Evolutionary conservation across 2,329 filamentous ascomycete species (phyloP), one percentile per base, ranked within the genome.

Genomic region (Fusarium nurragi): DNA sequence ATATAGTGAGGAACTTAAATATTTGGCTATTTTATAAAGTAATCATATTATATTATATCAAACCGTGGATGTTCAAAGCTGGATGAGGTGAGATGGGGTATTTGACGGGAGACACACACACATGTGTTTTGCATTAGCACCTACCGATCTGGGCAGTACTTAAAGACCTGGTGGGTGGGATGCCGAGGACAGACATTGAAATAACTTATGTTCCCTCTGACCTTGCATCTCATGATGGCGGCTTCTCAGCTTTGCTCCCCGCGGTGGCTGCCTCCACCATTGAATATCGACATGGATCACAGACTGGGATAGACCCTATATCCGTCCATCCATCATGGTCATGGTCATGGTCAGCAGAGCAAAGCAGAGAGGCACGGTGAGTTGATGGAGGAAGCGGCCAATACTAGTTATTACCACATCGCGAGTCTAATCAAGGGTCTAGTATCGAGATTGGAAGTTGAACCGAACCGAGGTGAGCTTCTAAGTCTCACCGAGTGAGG

Each of bases 301-400:
- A 36, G 23, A 61, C 57, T 37, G 28, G 41, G 56, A 49, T 51
- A 28, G 37, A 43, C 56, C 56, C 39, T 55, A 48, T 28, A 28
- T 28, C 26, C 12, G 14, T 28, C 26, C 49, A 62, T 58, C 54
- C 54, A 57, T 53, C 63, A 60, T 69, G 67, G 65, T 70, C 67
- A 70, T 51, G 52, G 56, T 53, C 63, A 60, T 69, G 67, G 65
- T 70, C 67, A 70, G 68, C 62, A 69, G 65, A 70, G 64, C 18
- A 30, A 39, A 28, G 37, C 18, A 26, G 22, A 44, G 45, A 40
- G 59, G 64, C 60, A 66, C 40, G 54, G 43, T 49, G 59, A 62
- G 30, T 23, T 36, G 36, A 43, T 12, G 38, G 34, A 43, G 47
- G 38, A 62, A 53, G 37, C 41, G 38, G 51, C 60, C 32, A 43